Percentiles rank a stretch among this genome's conserved stretches.
These are phyloP conservation scores for Esteya vermicola DNA, from an alignment of 2,329 filamentous ascomycete genomes.

Conservation along the genomic window DNA sequence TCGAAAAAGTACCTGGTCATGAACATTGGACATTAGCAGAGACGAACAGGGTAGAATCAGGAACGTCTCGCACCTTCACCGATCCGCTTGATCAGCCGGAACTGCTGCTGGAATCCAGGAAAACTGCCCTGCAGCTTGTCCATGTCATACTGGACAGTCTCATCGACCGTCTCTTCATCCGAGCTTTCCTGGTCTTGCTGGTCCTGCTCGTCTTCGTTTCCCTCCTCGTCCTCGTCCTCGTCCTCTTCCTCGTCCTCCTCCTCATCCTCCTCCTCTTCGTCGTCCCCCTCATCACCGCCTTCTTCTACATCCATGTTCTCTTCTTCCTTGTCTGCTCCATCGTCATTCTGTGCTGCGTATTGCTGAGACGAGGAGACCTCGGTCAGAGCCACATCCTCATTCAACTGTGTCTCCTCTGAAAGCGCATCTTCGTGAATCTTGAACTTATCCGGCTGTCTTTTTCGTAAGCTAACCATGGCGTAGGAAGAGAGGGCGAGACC, in stretches of 20 bases:
- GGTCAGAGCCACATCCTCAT: constrained; percentile 24
- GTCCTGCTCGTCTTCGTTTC: constrained; percentile 17
- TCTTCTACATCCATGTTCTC: constrained; percentile 27
- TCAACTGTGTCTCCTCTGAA: constrained; percentile 34
- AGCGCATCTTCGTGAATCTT: constrained; percentile 34
- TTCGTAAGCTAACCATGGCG: constrained; percentile 9
- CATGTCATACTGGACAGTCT: constrained; percentile 71
- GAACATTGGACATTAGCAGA: neutral
- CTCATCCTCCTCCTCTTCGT: constrained; percentile 31
- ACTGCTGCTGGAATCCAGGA: constrained; percentile 68
- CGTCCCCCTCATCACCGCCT: constrained; percentile 27
- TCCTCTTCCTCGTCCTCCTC: constrained; percentile 23
- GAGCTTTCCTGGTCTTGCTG: constrained; percentile 34
- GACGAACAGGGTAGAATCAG: neutral
- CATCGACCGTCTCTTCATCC: constrained; percentile 50
- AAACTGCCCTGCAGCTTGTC: constrained; percentile 69
- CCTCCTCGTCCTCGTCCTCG: constrained; percentile 17
- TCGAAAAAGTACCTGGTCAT: constrained; percentile 77
- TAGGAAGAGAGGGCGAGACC: neutral
- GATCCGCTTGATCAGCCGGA: constrained; percentile 88
- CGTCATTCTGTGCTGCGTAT: constrained; percentile 15
- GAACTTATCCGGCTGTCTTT: constrained; percentile 24
- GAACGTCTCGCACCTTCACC: constrained; percentile 68
- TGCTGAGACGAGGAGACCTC: constrained; percentile 13
- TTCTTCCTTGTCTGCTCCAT: constrained; percentile 17